Conservation (phyloP, 805 yeast species). For the Wickerhamomyces pijperi region DNA sequence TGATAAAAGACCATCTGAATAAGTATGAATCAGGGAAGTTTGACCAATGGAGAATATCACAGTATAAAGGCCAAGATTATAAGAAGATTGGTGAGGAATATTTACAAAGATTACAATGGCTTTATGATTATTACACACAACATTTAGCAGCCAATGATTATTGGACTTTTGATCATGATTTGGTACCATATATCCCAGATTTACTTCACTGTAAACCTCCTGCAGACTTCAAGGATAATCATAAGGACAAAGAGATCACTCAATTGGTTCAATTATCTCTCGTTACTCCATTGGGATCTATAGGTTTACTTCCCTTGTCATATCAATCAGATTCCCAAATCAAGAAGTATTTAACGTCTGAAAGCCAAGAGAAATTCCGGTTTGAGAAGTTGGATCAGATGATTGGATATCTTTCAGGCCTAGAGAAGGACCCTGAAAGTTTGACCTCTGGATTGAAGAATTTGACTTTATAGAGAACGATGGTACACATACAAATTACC, state of each 20-base stretch:
- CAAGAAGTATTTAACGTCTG: no score
- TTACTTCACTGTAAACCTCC: background rate
- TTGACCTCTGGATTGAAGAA: no score
- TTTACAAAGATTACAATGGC: background rate
- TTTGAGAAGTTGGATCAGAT: no score
- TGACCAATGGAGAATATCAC: background rate
- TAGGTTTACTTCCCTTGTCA: no score
- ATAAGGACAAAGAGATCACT: background rate
- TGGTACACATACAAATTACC: no score
- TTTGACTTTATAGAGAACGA: no score
- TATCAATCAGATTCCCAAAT: no score
- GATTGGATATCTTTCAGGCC: no score
- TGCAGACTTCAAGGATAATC: background rate
- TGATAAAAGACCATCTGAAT: background rate
- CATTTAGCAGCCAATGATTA: background rate
- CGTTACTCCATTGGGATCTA: background rate
- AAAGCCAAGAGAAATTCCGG: no score
- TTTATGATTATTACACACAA: background rate
- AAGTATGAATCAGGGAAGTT: background rate
- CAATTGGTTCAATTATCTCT: background rate
- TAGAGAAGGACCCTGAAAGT: no score
- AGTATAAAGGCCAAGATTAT: background rate
- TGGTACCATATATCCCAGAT: background rate
- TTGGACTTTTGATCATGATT: background rate
- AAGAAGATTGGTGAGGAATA: background rate